phyloP scores from a whole-genome alignment of 345 rosid genomes.

The Citrus glauca region DNA sequence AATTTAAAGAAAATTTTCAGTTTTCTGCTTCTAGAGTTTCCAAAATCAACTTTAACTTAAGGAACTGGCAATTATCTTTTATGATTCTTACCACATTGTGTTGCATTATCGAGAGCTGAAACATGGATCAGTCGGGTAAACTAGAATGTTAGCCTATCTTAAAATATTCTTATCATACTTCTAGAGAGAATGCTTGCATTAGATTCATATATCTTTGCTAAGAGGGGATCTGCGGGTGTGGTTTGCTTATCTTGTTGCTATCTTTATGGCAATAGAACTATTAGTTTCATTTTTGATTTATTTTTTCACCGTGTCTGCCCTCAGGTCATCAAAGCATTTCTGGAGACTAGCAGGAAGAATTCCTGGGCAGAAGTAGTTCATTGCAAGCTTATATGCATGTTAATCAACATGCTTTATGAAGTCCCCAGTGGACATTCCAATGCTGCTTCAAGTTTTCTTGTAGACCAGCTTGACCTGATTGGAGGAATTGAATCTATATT shows the following conservation, averaged over 20 bases:
- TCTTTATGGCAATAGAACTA: neutral
- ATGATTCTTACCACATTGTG: neutral
- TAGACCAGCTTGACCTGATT: slow-evolving; percentile 84
- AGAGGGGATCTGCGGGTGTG: neutral
- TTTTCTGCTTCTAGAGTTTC: neutral
- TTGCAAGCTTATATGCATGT: slow-evolving; percentile 84
- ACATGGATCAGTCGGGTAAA: neutral
- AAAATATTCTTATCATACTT: neutral
- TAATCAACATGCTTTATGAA: slow-evolving; percentile 85
- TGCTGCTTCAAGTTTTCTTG: slow-evolving; percentile 50
- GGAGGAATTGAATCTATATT: slow-evolving; percentile 94
- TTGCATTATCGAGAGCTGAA: too few relatives aligned
- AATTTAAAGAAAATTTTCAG: neutral
- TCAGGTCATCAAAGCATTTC: slow-evolving; percentile 83
- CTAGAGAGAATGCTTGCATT: neutral
- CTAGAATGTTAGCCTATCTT: neutral
- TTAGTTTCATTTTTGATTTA: neutral
- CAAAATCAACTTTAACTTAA: neutral
- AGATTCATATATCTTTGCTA: neutral
- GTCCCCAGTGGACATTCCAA: slow-evolving; percentile 50
- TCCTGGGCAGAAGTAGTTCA: slow-evolving; percentile 98
- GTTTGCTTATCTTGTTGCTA: neutral
- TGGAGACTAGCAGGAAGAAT: slow-evolving; percentile 68
- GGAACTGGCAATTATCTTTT: neutral
- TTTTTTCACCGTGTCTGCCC: slow-evolving; percentile 9